These are phyloP conservation scores for Metschnikowia noctiluminum DNA, from an alignment of 805 yeast species.

Conservation along the genomic window DNA sequence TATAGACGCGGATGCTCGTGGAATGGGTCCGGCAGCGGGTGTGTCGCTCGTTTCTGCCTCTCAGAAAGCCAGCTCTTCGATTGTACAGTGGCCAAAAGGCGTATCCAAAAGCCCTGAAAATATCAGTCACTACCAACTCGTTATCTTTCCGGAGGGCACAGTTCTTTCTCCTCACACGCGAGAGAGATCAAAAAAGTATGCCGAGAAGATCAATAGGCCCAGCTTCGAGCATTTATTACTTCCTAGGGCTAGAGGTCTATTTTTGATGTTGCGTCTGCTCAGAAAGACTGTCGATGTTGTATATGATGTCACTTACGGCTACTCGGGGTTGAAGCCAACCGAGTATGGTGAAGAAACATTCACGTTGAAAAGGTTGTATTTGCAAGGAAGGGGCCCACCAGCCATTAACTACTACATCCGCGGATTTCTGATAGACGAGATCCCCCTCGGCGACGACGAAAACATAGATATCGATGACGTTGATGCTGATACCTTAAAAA, in stretches of 20 bases:
- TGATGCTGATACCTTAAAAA: constrained; percentile 37
- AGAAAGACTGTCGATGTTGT: constrained; percentile 51
- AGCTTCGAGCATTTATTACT: constrained; percentile 62
- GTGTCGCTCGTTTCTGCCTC: constrained; percentile 31
- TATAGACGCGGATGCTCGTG: constrained; percentile 61
- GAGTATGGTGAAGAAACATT: constrained; percentile 78
- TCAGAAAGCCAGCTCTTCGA: constrained; percentile 14
- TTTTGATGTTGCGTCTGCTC: constrained; percentile 58
- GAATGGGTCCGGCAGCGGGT: constrained; percentile 51
- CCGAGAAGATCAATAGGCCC: constrained; percentile 47
- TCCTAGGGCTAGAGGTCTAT: constrained; percentile 83
- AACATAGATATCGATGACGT: constrained; percentile 44
- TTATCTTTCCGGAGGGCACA: constrained; percentile 94
- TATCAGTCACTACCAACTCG: constrained; percentile 48
- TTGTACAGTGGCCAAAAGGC: constrained; percentile 33
- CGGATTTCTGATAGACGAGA: constrained; percentile 52
- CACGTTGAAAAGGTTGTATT: constrained; percentile 59
- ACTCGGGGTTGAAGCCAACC: constrained; percentile 59
- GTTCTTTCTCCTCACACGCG: constrained; percentile 69
- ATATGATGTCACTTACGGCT: constrained; percentile 82
- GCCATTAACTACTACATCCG: constrained; percentile 63
- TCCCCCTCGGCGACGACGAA: constrained; percentile 49
- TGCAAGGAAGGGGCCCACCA: constrained; percentile 71
- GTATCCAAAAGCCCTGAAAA: constrained; percentile 2
- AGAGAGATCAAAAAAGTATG: constrained; percentile 53